Percentiles rank a stretch among this genome's conserved stretches.
Evolutionary conservation across 148 eudicot genomes (phyloP).

Genomic region (Fallopia convolvulus): DNA sequence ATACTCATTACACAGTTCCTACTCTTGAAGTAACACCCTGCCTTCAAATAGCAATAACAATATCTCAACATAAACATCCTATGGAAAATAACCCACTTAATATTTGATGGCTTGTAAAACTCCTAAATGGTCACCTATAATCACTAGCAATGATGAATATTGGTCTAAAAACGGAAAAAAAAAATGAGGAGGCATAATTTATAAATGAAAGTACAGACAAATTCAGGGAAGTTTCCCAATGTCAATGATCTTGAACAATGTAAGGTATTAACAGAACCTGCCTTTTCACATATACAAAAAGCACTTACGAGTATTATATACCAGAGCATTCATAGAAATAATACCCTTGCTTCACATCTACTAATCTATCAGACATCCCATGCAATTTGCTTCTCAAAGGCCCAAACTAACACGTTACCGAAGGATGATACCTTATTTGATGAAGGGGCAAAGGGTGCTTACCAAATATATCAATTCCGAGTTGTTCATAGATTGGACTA

Average conservation of each 20-base stretch:
- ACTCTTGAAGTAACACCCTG: not conserved
- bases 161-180: not conserved
- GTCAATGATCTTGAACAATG: not conserved
- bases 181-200: not conserved
- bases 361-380: not conserved
- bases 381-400: not conserved
- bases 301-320: not conserved
- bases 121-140: not conserved
- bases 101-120: not conserved
- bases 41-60: not conserved
- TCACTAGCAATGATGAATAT: not conserved
- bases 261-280: not conserved
- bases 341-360: not conserved
- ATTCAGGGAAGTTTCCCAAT: not conserved
- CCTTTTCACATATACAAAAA: not conserved
- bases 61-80: not conserved
- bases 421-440: not conserved
- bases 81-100: not conserved
- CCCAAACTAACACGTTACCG: not conserved
- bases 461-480: conserved; percentile 62
- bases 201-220: not conserved
- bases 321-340: not conserved
- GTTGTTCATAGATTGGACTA: conserved; percentile 59
- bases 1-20: not conserved
- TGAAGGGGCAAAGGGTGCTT: conserved; percentile 5